Base-by-base conservation (phyloP, 2,329 filamentous ascomycete genomes). In the Exophiala bonariae region DNA sequence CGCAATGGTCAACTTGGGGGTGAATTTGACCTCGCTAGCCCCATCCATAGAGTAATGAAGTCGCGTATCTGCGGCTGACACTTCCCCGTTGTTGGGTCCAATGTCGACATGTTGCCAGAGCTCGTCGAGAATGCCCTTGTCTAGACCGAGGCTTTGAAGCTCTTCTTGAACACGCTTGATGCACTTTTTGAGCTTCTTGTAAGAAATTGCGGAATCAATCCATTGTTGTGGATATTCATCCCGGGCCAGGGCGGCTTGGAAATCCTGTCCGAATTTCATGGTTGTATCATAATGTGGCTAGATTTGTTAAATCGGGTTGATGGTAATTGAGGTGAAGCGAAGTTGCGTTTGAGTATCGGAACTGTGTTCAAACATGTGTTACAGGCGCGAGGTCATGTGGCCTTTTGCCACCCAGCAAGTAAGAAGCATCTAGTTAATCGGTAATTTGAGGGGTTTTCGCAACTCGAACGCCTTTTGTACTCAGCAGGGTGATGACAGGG, bases 241-340 rank as follows among this genome's bases (percentile, higher is more conserved):
- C 55, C 74, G 79, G 54, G 80, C 74, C 52, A 95, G 76, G 40
- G 79, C 78, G 59, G 85, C 79, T 63, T 84, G 82, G 65, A 89
- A 93, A 61, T 84, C 80, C 63, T 86, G 87, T 20, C 84, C 88
- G 68, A 95, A 95, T 76, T 95, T 95, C 89, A 95, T 95, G 44
- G 14, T 53, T 6, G 23, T 6, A 26, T 6, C 23, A 26, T 26
- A 11, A 26, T 26, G 23, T 26, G 6, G 23, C 6, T 26, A 26
- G 11, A 6, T 26, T n/a, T n/a, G n/a, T n/a, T n/a, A n/a, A n/a
- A n/a, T n/a, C n/a, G n/a, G n/a, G n/a, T n/a, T n/a, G n/a, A n/a
- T n/a, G n/a, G n/a, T n/a, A n/a, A n/a, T n/a, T n/a, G n/a, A n/a
- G n/a, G n/a, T n/a, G n/a, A n/a, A n/a, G n/a, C n/a, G n/a, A n/a